These are phyloP conservation scores for Penstemon barbatus DNA, from an alignment of 257 asterid genomes.

Conservation along the genomic window DNA sequence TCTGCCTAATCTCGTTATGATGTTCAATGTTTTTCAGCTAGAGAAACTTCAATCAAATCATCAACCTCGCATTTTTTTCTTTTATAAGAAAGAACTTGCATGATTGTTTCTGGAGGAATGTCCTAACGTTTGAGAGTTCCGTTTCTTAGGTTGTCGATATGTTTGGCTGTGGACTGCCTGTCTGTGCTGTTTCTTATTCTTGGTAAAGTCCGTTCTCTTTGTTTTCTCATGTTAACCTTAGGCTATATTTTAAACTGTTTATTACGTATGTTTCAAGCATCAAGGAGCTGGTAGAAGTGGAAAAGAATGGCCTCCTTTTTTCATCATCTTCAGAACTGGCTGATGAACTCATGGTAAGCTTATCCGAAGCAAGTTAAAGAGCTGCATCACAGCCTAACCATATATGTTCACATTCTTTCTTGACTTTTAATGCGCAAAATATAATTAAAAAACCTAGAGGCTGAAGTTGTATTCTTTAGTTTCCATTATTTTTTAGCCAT, in stretches of 20 bases:
- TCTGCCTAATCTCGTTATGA: slow-evolving; percentile 29
- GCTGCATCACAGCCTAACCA: neutral
- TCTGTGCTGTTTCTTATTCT: slow-evolving; percentile 96
- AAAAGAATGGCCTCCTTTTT: slow-evolving; percentile 86
- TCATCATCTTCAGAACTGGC: slow-evolving; percentile 93
- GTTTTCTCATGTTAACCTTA: slow-evolving; percentile 9
- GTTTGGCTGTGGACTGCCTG: slow-evolving; percentile 98
- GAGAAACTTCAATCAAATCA: slow-evolving; percentile 2
- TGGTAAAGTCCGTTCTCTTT: slow-evolving; percentile 55
- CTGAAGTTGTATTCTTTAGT: neutral
- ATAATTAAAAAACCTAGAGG: neutral
- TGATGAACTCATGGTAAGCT: slow-evolving; percentile 82
- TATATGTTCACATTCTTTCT: slow-evolving; percentile 5
- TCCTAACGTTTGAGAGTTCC: slow-evolving; percentile 26
- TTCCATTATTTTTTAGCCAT: neutral
- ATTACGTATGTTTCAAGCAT: slow-evolving; percentile 51
- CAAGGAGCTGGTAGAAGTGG: slow-evolving; percentile 80
- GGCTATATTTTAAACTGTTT: slow-evolving; percentile 21
- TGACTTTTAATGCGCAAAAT: neutral
- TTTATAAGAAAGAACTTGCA: neutral
- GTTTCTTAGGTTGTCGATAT: slow-evolving; percentile 82
- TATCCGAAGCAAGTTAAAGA: slow-evolving; percentile 6
- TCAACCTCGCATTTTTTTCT: neutral
- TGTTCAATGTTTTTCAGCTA: slow-evolving; percentile 12
- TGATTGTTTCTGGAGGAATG: slow-evolving; percentile 16